Evolutionary conservation across 2,329 filamentous ascomycete genomes (phyloP), one percentile per base, ranked within the genome.

Genomic region (Colletotrichum lupini): DNA sequence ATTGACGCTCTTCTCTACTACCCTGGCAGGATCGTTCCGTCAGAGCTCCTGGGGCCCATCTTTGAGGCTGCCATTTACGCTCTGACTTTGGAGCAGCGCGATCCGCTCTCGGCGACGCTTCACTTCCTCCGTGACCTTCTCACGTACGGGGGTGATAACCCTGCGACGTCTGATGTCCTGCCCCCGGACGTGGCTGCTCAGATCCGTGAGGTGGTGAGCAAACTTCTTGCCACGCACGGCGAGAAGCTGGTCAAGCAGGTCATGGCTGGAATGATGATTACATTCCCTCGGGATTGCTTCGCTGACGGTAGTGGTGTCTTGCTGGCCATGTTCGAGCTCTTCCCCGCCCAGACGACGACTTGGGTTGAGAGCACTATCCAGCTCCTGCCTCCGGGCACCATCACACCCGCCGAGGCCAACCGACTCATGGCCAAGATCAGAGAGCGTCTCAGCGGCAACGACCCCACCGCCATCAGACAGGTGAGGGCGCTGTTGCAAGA

Each of bases 231-330:
- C 2, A 85, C 87, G 1, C 91, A 95, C 75, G 95, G 97, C 49
- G 92, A 95, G 78, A 85, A 91, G 68, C 87, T 99, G 32, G 92
- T 97, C 8, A 96, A 98, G 83, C 93, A 95, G 75, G 92, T 97
- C 71, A 88, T 99, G 85, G 97, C 95, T 1, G 97, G 97, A 73
- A 97, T 99, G 95, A 98, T 99, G 96, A 98, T 98, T 81, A 97
- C 93, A 0, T 99, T 99, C 84, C 97, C 97, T 0, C 91, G 94
- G 56, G 97, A 98, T 82, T 98, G 95, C 84, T 97, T 98, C 80
- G 92, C 95, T 0, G 97, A 99, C 80, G 95, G 95, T 19, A 98
- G 95, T 61, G 95, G 95, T 5, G 94, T 98, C n/a, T 85, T 99
- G 65, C 90, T 99, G 73, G 92, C 93, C 4, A 87, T 98, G 76